phyloP scores from a whole-genome alignment of 441 rosid genomes.

The Omphalea diandra region DNA sequence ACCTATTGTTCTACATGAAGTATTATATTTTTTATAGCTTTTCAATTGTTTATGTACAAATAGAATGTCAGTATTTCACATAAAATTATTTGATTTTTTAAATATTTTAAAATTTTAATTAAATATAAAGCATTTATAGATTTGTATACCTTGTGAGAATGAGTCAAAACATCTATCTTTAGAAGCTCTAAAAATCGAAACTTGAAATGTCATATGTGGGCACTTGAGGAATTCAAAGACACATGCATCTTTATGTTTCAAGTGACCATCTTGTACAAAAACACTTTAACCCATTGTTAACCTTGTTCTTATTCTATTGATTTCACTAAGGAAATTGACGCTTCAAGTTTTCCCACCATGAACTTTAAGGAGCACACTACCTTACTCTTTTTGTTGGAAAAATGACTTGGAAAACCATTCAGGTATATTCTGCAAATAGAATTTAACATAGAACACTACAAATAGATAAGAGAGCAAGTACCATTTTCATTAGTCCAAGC shows the following conservation, averaged over 20 bases:
- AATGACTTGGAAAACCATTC: slow-evolving; percentile 3
- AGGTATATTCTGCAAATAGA: slow-evolving; percentile 18
- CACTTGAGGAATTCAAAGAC: slow-evolving; percentile 23
- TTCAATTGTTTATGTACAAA: too few species aligned
- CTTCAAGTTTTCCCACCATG: slow-evolving; percentile 20
- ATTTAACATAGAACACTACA: too few species aligned
- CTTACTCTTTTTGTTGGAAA: slow-evolving; percentile 2
- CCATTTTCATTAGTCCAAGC: neutral
- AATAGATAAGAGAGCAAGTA: neutral
- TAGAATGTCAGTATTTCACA: too few species aligned
- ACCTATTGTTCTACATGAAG: too few species aligned
- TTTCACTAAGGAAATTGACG: neutral
- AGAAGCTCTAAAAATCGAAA: neutral
- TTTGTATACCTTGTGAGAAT: neutral
- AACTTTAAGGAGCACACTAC: neutral
- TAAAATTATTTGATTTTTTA: too few species aligned
- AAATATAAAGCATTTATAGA: neutral
- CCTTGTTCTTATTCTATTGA: neutral
- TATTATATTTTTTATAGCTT: too few species aligned
- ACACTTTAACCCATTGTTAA: slow-evolving; percentile 20
- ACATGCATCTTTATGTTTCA: slow-evolving; percentile 28
- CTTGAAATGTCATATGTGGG: neutral
- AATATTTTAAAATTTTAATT: too few species aligned
- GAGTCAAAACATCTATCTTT: neutral
- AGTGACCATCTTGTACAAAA: slow-evolving; percentile 20